Evolutionary conservation across 495 filamentous ascomycete genomes (phyloP).

Genomic region (Talaromyces thailandensis): DNA sequence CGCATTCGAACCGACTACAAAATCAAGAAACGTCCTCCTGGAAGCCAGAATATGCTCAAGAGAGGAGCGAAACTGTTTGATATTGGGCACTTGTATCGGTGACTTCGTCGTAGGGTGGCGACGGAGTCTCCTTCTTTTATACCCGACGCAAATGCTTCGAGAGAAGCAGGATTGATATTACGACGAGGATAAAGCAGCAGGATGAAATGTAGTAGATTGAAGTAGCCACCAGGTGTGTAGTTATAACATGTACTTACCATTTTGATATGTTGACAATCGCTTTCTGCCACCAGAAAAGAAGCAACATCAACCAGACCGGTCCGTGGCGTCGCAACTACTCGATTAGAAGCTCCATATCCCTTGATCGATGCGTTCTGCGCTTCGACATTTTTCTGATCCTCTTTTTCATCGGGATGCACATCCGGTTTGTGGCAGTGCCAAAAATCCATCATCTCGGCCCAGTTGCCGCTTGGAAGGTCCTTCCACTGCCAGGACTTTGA

Average conservation of each 20-base stretch:
- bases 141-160: constrained; percentile 34
- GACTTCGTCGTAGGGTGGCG: constrained; percentile 45
- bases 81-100: constrained; percentile 95
- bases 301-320: constrained; percentile 72
- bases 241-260: constrained; percentile 44
- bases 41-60: background rate
- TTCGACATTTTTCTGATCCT: constrained; percentile 18
- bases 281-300: constrained; percentile 59
- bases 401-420: constrained; percentile 29
- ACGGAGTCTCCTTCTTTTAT: constrained; percentile 80
- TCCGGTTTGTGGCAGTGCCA: constrained; percentile 98
- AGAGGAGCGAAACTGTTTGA: constrained; percentile 19
- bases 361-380: constrained; percentile 41
- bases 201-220: constrained; percentile 10
- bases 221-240: background rate
- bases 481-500: constrained; percentile 59
- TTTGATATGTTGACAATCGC: constrained; percentile 50
- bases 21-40: constrained; percentile 6
- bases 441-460: constrained; percentile 99
- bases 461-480: constrained; percentile 90
- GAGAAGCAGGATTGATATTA: background rate
- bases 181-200: constrained; percentile 12
- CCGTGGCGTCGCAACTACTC: constrained; percentile 50
- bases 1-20: background rate
- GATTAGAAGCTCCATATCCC: constrained; percentile 68